phyloP scores from a whole-genome alignment of 352 stramenopile species.

The Phytopythium delawarense region DNA sequence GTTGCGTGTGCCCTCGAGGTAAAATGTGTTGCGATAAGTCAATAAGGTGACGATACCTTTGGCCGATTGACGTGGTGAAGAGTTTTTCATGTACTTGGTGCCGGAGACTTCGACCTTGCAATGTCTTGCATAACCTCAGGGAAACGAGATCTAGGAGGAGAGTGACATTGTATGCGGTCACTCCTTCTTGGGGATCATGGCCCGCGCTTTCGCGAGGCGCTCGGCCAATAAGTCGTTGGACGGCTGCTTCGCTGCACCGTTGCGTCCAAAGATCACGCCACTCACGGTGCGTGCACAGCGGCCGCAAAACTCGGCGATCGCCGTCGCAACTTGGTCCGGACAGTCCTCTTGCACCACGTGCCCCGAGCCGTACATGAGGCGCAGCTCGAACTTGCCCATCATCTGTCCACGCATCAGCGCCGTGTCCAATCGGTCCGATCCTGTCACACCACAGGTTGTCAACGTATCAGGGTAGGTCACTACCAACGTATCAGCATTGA shows the following conservation, averaged over 20 bases:
- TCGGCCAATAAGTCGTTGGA: slow-evolving; percentile 37
- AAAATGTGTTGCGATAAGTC: too few relatives aligned
- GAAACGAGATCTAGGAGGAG: too few relatives aligned
- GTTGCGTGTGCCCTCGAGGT: too few relatives aligned
- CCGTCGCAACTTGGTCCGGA: slow-evolving; percentile 63
- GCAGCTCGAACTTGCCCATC: slow-evolving; percentile 90
- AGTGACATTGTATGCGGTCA: slow-evolving; percentile 1
- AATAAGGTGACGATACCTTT: too few relatives aligned
- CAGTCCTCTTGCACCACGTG: slow-evolving; percentile 88
- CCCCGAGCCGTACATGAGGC: slow-evolving; percentile 83
- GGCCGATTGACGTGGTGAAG: too few relatives aligned
- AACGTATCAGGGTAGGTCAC: background rate
- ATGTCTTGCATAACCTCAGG: too few relatives aligned
- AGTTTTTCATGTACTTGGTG: too few relatives aligned
- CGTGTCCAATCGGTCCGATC: slow-evolving; percentile 84
- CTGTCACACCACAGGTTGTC: slow-evolving; percentile 9
- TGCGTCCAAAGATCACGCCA: slow-evolving; percentile 27
- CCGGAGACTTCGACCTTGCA: too few relatives aligned
- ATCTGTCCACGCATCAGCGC: slow-evolving; percentile 85
- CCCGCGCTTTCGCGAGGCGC: slow-evolving; percentile 52
- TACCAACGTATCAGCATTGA: background rate
- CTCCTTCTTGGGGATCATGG: slow-evolving; percentile 48
- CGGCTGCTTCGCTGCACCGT: slow-evolving; percentile 22
- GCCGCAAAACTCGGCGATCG: slow-evolving; percentile 57
- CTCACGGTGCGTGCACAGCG: slow-evolving; percentile 42